Evolutionary conservation across 2,329 filamentous ascomycete species (phyloP).

Genomic region (Clonostachys rosea): DNA sequence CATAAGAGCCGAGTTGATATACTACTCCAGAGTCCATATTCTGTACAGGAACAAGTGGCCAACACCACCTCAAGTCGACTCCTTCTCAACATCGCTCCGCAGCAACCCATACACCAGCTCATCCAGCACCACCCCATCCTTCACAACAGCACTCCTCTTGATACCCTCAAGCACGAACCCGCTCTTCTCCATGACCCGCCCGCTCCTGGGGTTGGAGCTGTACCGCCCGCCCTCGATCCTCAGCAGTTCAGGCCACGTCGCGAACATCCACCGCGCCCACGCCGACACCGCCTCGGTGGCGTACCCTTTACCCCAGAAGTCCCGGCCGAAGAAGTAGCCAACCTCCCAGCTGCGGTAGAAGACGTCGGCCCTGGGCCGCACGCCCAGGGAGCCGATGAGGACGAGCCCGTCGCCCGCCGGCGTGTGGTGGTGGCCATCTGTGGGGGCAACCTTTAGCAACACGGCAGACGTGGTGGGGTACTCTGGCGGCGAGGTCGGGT

Average conservation of each 20-base stretch:
- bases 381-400: conserved; percentile 31
- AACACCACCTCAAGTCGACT: too few species aligned
- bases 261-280: conserved; percentile 38
- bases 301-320: conserved; percentile 40
- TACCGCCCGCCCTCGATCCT: conserved; percentile 34
- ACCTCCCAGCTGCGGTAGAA: conserved; percentile 38
- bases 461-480: conserved; percentile 26
- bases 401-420: conserved; percentile 8
- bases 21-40: too few species aligned
- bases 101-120: conserved; percentile 23
- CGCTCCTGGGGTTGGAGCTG: conserved; percentile 32
- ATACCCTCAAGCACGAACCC: conserved; percentile 39
- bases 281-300: conserved; percentile 29
- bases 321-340: conserved; percentile 40
- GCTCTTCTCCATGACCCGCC: conserved; percentile 31
- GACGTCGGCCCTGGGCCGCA: conserved; percentile 26
- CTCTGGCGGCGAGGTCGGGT: conserved; percentile 7
- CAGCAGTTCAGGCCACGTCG: conserved; percentile 28
- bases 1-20: too few species aligned
- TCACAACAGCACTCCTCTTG: conserved; percentile 31
- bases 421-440: too few species aligned
- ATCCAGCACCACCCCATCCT: conserved; percentile 21
- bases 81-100: too few species aligned
- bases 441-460: conserved; percentile 13
- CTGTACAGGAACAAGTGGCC: too few species aligned